Base-by-base conservation (phyloP, 371 early-diverging fungal genomes). In the Mortierella sp. region DNA sequence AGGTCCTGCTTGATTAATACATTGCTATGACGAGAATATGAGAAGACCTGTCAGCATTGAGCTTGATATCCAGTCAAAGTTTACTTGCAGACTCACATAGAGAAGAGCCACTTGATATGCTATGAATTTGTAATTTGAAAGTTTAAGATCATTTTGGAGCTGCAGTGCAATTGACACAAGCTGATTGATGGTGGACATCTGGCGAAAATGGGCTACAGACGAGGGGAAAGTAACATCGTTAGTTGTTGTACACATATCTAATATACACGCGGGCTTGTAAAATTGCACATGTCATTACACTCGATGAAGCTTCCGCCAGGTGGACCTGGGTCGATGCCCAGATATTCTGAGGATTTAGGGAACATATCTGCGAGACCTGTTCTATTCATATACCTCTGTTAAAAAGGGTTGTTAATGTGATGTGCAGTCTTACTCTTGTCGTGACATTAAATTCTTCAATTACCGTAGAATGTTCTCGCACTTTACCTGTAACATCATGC, bases 91-190 rank as follows among this genome's bases (percentile, higher is more conserved):
- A 55, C 75, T 66, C 81, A 87, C 88, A 75, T 89, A 89, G 19
- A 89, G 74, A 19, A 89, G 74, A 23, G 89, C 89, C 19, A 88
- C 54, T 64, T 89, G 89, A 70, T 89, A 87, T 15, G 89, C 87
- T 32, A 89, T 83, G 55, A 86, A 89, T 59, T 85, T 85, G 68
- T 88, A 89, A 29, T 89, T 84, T 8, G 75, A 37, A 35, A 89
- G 68, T 47, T 64, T 42, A 13, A 87, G 34, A 55, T 86, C 86
- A 47, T 86, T 76, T 55, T 86, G 86, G 3, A 89, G 77, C 63
- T 88, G 86, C 23, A 83, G 62, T 4, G 89, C 83, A 22, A 85
- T 82, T 7, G 85, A 77, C 13, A 86, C 86, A 6, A 89, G 63
- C 58, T 89, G 88, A 66, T 89, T 85, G 10, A 85, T 67, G 19